A percentile compares a stretch with the other conserved stretches of the same genome.
phyloP scores from a whole-genome alignment of 306 rosid species.

The Adenanthera pavonina region DNA sequence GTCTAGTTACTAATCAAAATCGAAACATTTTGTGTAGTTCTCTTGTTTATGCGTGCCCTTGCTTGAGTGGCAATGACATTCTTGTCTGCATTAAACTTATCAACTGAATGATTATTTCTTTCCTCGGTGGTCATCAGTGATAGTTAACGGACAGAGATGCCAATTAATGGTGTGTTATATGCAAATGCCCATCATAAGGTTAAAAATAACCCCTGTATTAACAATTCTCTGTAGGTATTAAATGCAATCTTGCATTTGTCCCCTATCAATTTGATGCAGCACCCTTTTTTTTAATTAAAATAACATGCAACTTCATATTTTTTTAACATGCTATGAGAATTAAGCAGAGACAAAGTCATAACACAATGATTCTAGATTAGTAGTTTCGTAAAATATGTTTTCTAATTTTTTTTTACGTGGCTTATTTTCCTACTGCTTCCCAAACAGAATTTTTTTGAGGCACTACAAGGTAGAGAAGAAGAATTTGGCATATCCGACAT shows the following conservation, averaged over 20 bases:
- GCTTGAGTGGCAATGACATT: not conserved
- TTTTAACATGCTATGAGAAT: constrained; percentile 27
- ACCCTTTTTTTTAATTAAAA: not conserved
- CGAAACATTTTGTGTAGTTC: not conserved
- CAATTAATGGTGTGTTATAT: constrained; percentile 14
- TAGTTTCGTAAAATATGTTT: constrained; percentile 1
- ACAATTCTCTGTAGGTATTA: constrained; percentile 3
- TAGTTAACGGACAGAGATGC: constrained; percentile 4
- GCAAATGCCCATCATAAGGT: constrained; percentile 2
- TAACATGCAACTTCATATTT: not conserved
- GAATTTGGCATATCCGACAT: constrained; percentile 82
- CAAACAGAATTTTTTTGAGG: constrained; percentile 68
- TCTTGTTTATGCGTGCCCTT: constrained; percentile 11
- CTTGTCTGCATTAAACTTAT: constrained; percentile 1
- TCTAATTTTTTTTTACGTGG: not conserved
- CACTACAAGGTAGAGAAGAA: constrained; percentile 68
- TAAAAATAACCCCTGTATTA: constrained; percentile 5
- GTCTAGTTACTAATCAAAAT: constrained; percentile 26
- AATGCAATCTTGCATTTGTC: not conserved
- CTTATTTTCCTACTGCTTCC: constrained; percentile 36
- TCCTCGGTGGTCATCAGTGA: not conserved
- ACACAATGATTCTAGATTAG: not conserved
- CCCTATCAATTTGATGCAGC: constrained; percentile 21
- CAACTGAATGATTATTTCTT: constrained; percentile 1
- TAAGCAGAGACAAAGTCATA: constrained; percentile 10